A percentile compares a stretch with the other conserved stretches of the same genome.
phyloP scores from a whole-genome alignment of 2,329 filamentous ascomycete genomes.

The Colletotrichum sp. region DNA sequence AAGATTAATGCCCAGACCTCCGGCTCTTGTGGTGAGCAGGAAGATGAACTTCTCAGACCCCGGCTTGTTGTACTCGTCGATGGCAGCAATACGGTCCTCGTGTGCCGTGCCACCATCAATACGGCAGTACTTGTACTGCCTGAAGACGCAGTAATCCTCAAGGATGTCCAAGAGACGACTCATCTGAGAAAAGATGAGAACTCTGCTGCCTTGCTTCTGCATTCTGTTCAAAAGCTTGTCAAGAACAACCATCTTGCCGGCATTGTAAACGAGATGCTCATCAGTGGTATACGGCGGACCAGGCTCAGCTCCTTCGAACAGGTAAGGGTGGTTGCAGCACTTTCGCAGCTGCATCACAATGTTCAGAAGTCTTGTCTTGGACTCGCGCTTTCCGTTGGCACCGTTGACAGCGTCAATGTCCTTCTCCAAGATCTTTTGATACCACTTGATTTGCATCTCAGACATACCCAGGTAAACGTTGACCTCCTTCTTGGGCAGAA shows the following conservation, averaged over 20 bases:
- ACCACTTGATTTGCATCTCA: conserved; percentile 99
- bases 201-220: conserved; percentile 85
- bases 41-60: conserved; percentile 97
- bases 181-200: conserved; percentile 99
- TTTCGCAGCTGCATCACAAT: conserved; percentile 99
- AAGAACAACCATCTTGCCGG: conserved; percentile 96
- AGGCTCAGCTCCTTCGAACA: conserved; percentile 96
- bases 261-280: conserved; percentile 91
- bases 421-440: conserved; percentile 98
- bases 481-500: conserved; percentile 95
- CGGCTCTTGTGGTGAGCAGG: conserved; percentile 91
- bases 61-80: conserved; percentile 97
- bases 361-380: conserved; percentile 94
- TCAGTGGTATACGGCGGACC: conserved; percentile 98
- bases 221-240: conserved; percentile 89
- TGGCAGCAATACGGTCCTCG: conserved; percentile 95
- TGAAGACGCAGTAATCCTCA: conserved; percentile 97
- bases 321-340: conserved; percentile 97
- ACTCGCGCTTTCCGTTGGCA: conserved; percentile 93
- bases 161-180: conserved; percentile 95
- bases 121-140: conserved; percentile 93
- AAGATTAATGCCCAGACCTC: conserved; percentile 95
- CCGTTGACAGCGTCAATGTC: conserved; percentile 99
- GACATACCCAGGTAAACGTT: conserved; percentile 99
- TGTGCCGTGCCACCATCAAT: conserved; percentile 97